Base-by-base conservation (phyloP, 371 early-diverging fungal species). In the Mucor piriformis region DNA sequence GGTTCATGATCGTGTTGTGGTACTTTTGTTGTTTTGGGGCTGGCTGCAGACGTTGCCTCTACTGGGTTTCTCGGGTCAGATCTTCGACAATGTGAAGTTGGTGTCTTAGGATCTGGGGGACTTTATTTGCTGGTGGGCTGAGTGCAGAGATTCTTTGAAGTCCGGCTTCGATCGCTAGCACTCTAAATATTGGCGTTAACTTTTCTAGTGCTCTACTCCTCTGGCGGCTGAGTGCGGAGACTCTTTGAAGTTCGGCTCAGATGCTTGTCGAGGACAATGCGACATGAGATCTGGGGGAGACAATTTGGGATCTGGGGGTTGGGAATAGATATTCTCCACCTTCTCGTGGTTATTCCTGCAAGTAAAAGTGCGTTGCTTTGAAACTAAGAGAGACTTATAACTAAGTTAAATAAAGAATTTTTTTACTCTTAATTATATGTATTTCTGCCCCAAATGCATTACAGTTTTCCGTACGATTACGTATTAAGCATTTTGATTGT, bases 11-110 rank as follows among this genome's bases (percentile, higher is more conserved):
- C 29, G 29, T 29, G 29, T 29, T 29, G 29, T 29, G 29, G 29
- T 29, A 29, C 29, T 29, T 29, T 29, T 29, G 29, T 29, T 29
- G 29, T 29, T 7, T 29, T 29, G 58, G 50, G 58, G 34, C 50
- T 58, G 50, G 50, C 33, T 58, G 58, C 58, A 58, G 58, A 58
- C 32, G 58, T 58, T 58, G 50, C 42, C 58, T 58, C 42, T 58
- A 58, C 58, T 58, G 50, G 50, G 58, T 20, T 58, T 58, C 58
- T 58, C 58, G 58, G 50, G 33, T 58, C 50, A 50, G 58, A 40
- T 33, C 13, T 40, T 8, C 6, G 50, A 50, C 24, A 16, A 33
- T 42, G 24, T 3, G 25, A 53, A 42, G 40, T 53, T 38, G 42
- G 29, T 7, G 29, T 29, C 29, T 29, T 29, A 1, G 54, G 42